Conservation (phyloP, 2,329 filamentous ascomycete genomes). For the Calonectria honghensis region DNA sequence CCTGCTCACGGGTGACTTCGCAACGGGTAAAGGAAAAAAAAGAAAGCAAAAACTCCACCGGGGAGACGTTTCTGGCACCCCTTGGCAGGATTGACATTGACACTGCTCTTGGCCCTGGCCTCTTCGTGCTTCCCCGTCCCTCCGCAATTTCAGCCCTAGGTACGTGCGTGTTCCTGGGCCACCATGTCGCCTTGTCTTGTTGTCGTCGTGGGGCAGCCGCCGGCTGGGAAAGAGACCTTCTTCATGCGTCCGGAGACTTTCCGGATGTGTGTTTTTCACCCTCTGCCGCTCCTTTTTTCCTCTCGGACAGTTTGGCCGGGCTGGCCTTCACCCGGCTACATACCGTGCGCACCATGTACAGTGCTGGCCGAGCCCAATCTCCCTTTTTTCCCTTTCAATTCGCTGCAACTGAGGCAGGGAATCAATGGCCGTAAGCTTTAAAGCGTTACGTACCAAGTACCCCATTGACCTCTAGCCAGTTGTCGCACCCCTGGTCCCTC, state of each 20-base stretch:
- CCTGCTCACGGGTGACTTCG: conserved; percentile 36
- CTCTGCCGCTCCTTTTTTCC: conserved; percentile 13
- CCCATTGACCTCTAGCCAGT: conserved; percentile 24
- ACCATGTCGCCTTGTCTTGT: conserved; percentile 26
- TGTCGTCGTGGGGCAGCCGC: conserved; percentile 21
- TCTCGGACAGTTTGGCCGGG: conserved; percentile 4
- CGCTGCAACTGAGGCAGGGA: conserved; percentile 22
- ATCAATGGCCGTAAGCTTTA: background rate
- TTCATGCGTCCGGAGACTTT: conserved; percentile 38
- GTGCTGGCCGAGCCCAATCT: background rate
- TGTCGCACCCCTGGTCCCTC: conserved; percentile 40
- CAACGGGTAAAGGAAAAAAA: conserved; percentile 10
- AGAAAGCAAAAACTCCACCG: conserved; percentile 21
- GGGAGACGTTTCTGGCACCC: conserved; percentile 22
- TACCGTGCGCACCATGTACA: conserved; percentile 12
- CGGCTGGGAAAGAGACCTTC: conserved; percentile 22
- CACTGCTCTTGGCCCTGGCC: conserved; percentile 20
- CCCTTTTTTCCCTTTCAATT: conserved; percentile 8
- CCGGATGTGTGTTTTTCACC: conserved; percentile 26
- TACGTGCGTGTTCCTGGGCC: conserved; percentile 24
- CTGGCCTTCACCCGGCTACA: conserved; percentile 5
- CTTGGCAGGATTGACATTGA: conserved; percentile 33
- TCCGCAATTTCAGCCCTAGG: conserved; percentile 49
- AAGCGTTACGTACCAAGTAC: conserved; percentile 39
- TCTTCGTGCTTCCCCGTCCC: conserved; percentile 24